Evolutionary conservation across 768 basidiomycete genomes (phyloP).

Genomic region (Amanita thiersii): DNA sequence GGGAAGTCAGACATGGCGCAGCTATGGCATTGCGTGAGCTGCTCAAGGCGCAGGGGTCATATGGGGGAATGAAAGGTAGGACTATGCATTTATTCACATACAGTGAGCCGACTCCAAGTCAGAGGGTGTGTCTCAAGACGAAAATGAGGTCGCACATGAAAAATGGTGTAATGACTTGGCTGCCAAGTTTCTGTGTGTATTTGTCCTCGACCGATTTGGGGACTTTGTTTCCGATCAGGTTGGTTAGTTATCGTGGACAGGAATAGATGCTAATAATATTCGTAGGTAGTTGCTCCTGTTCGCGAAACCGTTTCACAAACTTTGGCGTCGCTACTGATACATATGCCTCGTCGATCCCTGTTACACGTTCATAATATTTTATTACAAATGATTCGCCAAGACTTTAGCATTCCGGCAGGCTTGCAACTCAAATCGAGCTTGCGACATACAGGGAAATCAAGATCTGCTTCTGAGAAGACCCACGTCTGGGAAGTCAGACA

Average conservation of each 20-base stretch:
- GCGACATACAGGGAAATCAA: conserved; percentile 14
- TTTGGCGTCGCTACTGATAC: conserved; percentile 78
- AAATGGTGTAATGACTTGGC: conserved; percentile 88
- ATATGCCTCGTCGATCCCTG: conserved; percentile 80
- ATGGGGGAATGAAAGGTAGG: conserved; percentile 74
- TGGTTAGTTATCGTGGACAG: not conserved
- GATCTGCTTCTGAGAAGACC: conserved; percentile 29
- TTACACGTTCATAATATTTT: conserved; percentile 76
- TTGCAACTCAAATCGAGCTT: not conserved
- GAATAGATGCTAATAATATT: conserved; percentile 3
- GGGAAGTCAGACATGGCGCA: conserved; percentile 94
- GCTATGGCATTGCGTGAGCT: conserved; percentile 87
- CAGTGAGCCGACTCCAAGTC: conserved; percentile 2
- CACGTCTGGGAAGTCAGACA: conserved; percentile 97
- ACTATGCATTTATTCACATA: conserved; percentile 1
- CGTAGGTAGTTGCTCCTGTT: conserved; percentile 85
- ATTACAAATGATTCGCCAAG: conserved; percentile 90
- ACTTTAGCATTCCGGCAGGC: conserved; percentile 43
- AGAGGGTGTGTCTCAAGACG: conserved; percentile 45
- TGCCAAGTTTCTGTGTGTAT: conserved; percentile 78
- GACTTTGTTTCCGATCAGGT: conserved; percentile 94
- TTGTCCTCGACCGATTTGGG: conserved; percentile 95
- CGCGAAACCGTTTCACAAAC: conserved; percentile 95
- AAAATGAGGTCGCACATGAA: conserved; percentile 66
- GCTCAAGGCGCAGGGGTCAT: conserved; percentile 74